Evolutionary conservation across 2,329 filamentous ascomycete genomes (phyloP).

Genomic region (Stagonosporopsis vannaccii): DNA sequence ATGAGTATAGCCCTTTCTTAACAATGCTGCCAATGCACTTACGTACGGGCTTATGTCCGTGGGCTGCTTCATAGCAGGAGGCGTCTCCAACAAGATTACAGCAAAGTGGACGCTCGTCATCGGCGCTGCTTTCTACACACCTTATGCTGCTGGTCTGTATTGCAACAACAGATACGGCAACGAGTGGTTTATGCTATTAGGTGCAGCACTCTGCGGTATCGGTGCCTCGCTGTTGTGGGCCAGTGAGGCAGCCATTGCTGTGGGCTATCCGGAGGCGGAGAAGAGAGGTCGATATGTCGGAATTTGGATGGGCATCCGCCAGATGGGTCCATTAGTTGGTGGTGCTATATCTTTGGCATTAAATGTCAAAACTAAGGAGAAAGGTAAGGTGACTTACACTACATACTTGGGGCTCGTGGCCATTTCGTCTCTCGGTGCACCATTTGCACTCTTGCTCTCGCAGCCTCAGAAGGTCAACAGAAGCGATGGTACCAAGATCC

Average conservation of each 20-base stretch:
- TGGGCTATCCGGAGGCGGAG: conserved; percentile 4
- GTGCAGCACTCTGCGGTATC: conserved; percentile 4
- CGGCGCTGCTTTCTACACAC: conserved; percentile 6
- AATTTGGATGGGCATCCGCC: conserved; percentile 7
- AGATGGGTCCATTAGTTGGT: conserved; percentile 4
- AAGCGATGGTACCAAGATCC: conserved; percentile 3
- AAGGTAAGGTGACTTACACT: conserved; percentile 8
- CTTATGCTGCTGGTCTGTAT: conserved; percentile 6
- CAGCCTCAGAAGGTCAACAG: conserved; percentile 10
- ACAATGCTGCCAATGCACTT: conserved; percentile 3
- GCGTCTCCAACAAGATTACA: conserved; percentile 6
- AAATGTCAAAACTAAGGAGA: conserved; percentile 8
- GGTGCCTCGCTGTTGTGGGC: conserved; percentile 6
- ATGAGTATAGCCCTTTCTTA: not conserved
- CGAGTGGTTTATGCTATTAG: conserved; percentile 10
- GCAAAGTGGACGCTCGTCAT: conserved; percentile 6
- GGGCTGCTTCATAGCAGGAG: conserved; percentile 6
- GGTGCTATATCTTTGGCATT: conserved; percentile 2
- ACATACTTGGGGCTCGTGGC: conserved; percentile 3
- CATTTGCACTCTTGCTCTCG: not conserved
- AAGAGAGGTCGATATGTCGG: conserved; percentile 6
- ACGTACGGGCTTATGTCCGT: conserved; percentile 9
- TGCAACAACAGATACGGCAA: conserved; percentile 8
- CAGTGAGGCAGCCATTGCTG: conserved; percentile 5
- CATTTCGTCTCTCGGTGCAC: conserved; percentile 2